Base-by-base conservation (phyloP, 352 stramenopile species). In the Globisporangium spinosum region DNA sequence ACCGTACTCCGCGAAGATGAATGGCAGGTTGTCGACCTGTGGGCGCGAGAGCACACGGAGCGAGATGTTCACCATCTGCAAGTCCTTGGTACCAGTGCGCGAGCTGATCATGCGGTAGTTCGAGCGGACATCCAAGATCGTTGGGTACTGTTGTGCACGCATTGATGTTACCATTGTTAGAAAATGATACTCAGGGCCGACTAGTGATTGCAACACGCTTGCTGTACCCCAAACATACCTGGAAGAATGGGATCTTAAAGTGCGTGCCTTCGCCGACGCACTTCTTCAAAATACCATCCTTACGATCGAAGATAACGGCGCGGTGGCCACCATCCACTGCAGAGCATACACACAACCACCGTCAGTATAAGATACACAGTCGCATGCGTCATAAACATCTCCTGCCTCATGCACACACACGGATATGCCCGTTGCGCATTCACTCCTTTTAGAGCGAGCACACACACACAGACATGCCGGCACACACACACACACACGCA, bases 1-100 rank as follows among this genome's bases (percentile, higher is more conserved):
- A 64, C 98, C 98, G 71, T 99, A 96, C 80, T 98, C 94, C 64
- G 93, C 81, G 76, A 99, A 99, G 68, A 99, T 98, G 63, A 93
- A 83, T 35, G 97, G 93, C 34, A 99, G 78, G 60, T 98, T 85
- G 32, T 98, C 88, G 62, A 96, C 87, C 59, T 98, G 85, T 49
- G 98, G 98, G 71, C 95, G 82, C 75, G 97, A 93, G 58, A 95
- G 89, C 58, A 99, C 97, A 87, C 98, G 91, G 61, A 99, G 83
- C 73, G 97, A 98, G 77, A 99, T 99, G 85, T 99, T 99, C 38
- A 99, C 98, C 86, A 98, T 99, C 82, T 99, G 98, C 73, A 99
- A 81, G 90, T 99, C 98, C 87, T 99, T 99, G 23, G 98, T 99
- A 74, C 97, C 93, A 62, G 96, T 99, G 73, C 89, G 84, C 64